These are phyloP conservation scores for Auricularia heimuer DNA, from an alignment of 768 basidiomycete genomes.

Conservation along the genomic window DNA sequence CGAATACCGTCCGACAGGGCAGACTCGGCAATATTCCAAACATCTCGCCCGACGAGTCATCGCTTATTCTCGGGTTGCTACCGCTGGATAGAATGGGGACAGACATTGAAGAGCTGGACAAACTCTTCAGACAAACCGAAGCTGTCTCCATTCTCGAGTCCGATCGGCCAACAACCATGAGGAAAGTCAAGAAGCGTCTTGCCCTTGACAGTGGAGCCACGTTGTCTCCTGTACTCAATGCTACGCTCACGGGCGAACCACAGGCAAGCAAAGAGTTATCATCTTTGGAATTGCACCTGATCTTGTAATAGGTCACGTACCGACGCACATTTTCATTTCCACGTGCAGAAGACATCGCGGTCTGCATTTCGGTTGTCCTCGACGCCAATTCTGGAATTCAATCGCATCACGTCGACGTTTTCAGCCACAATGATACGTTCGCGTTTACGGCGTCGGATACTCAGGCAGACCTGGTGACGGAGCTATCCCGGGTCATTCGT, in stretches of 20 bases:
- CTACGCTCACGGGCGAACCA: conserved; percentile 24
- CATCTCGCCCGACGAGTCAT: conserved; percentile 37
- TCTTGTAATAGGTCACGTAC: conserved; percentile 26
- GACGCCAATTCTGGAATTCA: conserved; percentile 23
- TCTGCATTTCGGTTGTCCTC: conserved; percentile 33
- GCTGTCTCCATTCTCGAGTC: conserved; percentile 23
- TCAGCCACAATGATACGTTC: not conserved
- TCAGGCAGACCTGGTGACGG: conserved; percentile 24
- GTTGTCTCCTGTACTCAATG: conserved; percentile 26
- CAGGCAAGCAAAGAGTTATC: conserved; percentile 19
- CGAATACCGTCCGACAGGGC: conserved; percentile 25
- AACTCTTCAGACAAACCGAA: conserved; percentile 20
- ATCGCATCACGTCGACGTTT: not conserved
- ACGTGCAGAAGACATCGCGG: conserved; percentile 33
- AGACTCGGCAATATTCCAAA: conserved; percentile 38
- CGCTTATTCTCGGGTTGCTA: conserved; percentile 30
- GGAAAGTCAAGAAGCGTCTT: conserved; percentile 32
- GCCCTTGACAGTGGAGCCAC: conserved; percentile 22
- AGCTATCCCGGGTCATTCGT: conserved; percentile 28
- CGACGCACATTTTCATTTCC: conserved; percentile 38
- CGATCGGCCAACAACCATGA: conserved; percentile 28
- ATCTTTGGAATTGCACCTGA: not conserved
- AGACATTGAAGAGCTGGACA: conserved; percentile 42
- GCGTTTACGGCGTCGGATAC: not conserved
- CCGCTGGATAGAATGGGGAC: conserved; percentile 18